phyloP scores from a whole-genome alignment of 768 basidiomycete species.

The Termitomyces sp. region DNA sequence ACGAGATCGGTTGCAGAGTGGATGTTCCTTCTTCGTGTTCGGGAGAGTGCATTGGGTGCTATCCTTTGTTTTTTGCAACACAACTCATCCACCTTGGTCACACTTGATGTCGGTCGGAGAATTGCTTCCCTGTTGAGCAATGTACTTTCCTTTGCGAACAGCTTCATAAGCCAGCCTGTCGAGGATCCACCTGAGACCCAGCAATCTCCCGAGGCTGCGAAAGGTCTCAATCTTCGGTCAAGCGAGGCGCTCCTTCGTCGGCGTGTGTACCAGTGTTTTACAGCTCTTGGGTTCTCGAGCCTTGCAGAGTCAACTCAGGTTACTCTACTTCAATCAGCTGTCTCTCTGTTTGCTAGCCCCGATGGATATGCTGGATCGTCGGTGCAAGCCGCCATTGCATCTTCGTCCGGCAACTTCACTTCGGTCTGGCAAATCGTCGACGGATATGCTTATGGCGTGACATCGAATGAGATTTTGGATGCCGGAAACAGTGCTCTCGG shows the following conservation, averaged over 20 bases:
- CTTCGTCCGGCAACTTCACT: constrained; percentile 77
- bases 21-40: constrained; percentile 85
- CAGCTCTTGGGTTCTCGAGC: constrained; percentile 69
- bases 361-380: constrained; percentile 80
- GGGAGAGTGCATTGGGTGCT: constrained; percentile 87
- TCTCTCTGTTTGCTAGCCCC: constrained; percentile 79
- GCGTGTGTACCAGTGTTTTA: constrained; percentile 87
- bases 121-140: constrained; percentile 85
- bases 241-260: constrained; percentile 81
- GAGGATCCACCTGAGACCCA: constrained; percentile 55
- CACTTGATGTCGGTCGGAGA: constrained; percentile 86
- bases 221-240: constrained; percentile 59
- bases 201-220: constrained; percentile 21
- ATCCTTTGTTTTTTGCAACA: constrained; percentile 84
- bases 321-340: constrained; percentile 73
- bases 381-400: constrained; percentile 88
- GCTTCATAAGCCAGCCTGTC: constrained; percentile 66
- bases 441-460: constrained; percentile 90
- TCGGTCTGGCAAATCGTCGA: constrained; percentile 84
- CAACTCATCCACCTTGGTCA: constrained; percentile 71
- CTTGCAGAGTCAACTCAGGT: constrained; percentile 82
- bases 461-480: constrained; percentile 53
- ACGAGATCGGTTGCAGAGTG: constrained; percentile 75
- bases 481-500: constrained; percentile 32
- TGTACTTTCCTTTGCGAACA: constrained; percentile 82